Base-by-base conservation (phyloP, 352 stramenopile genomes). In the Pythium guiyangense region DNA sequence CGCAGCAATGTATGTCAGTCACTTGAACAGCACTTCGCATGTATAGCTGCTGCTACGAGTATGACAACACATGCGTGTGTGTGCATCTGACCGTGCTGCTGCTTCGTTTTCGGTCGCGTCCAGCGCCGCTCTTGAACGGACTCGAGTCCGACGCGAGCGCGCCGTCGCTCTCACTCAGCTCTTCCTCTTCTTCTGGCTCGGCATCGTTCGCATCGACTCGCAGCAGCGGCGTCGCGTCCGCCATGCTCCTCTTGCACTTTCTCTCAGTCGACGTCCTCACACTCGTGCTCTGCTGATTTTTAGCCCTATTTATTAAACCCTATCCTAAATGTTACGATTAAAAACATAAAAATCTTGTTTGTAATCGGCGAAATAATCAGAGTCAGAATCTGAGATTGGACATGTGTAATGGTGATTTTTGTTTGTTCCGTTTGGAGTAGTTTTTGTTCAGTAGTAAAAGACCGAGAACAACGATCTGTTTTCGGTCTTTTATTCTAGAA, bases 51-150 rank as follows among this genome's bases (percentile, higher is more conserved):
- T 20, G 14, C 15, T 20, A 10, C 18, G 48, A 53, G 31, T 22
- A 1, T 22, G 22, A 22, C 48, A 35, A 29, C 11, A 44, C 37
- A 26, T 12, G 1, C 18, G 11, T 49, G 51, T n/a, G n/a, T n/a
- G n/a, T n/a, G n/a, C n/a, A n/a, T n/a, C 45, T 17, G 40, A 60
- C 54, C 54, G 34, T 42, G 49, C 29, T 52, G 47, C 27, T 45
- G 1, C 58, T 51, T 4, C 58, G 58, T 37, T 64, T 64, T 34
- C 51, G 59, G 47, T 57, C 59, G 45, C 37, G 51, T 25, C 52
- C 42, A 20, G 54, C 18, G 5, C 34, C 18, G 10, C 35, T 44
- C 40, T 64, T 64, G 44, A 46, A 35, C 3, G 51, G 39, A 43
- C 53, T 66, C 29, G 59, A 61, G 39, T 65, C 52, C 4, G 52